Evolutionary conservation across 148 eudicot genomes (phyloP), one percentile per base, ranked within the genome.

Genomic region (Suaeda aralocaspica): DNA sequence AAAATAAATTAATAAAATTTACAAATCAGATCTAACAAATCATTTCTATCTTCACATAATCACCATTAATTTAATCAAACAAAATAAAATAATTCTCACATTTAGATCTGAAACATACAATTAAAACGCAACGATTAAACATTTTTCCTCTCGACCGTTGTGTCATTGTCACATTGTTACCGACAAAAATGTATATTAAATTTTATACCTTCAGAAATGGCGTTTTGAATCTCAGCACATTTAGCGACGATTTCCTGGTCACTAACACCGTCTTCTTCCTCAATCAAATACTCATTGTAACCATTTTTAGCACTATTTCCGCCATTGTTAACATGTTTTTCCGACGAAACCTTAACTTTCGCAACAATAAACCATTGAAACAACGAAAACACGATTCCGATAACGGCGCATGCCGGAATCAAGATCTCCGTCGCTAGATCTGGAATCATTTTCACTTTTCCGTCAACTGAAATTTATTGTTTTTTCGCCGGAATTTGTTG

Each of bases 191-290:
- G 9, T 61, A 22, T 15, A 18, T 65, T 8, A 53, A n/a, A 49
- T 39, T 24, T 25, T 66, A 39, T 18, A 91, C 96, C 96, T 79
- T 86, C 94, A 19, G 96, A 91, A 56, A 90, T 90, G 65, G 96
- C 96, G 56, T 57, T 80, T 55, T 90, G 96, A 15, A 90, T 90
- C 7, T 90, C 96, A 36, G 96, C 91, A 42, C 96, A 91, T 73
- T 86, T 88, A 60, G 22, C 72, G 46, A 86, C 89, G 42, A 84
- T 88, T 56, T 66, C 74, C 6, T 83, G 84, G 63, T 82, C 89
- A 22, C 70, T 77, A 44, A 81, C n/a, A 19, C 87, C 93, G 0
- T 91, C 96, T 76, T 91, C 96, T 59, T 88, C 93, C 57, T 88
- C 91, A 69, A 90, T 86, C 76, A 88, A 75, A 59, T 44, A 57